phyloP scores from a whole-genome alignment of 2,329 filamentous ascomycete genomes.

The Fusarium protoensiforme region DNA sequence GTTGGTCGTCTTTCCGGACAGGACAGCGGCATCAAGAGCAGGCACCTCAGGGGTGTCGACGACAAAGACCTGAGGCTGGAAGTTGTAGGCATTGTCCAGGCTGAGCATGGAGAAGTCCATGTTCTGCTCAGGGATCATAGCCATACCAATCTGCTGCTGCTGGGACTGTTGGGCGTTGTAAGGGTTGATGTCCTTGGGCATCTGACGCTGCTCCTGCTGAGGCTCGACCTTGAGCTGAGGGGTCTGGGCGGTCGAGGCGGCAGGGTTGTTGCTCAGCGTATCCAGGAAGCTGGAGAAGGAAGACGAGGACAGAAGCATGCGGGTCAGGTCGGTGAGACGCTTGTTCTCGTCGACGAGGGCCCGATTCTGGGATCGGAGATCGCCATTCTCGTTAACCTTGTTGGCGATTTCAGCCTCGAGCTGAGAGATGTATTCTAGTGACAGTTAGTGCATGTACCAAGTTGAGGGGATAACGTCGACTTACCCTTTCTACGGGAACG shows the following conservation, averaged over 20 bases:
- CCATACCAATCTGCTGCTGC: constrained; percentile 80
- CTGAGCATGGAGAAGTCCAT: constrained; percentile 80
- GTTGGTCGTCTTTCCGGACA: constrained; percentile 78
- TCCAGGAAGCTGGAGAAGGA: constrained; percentile 87
- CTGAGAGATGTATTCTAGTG: constrained; percentile 91
- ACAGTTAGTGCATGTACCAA: constrained; percentile 23
- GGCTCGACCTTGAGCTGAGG: constrained; percentile 53
- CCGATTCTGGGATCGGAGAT: constrained; percentile 83
- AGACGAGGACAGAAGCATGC: constrained; percentile 82
- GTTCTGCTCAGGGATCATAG: constrained; percentile 82
- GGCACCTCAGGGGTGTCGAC: constrained; percentile 78
- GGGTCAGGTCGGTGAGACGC: constrained; percentile 80
- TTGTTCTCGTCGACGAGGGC: constrained; percentile 87
- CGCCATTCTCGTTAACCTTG: constrained; percentile 85
- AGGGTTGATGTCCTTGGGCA: constrained; percentile 75
- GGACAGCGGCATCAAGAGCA: constrained; percentile 66
- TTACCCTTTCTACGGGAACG: constrained; percentile 97
- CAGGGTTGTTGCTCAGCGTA: constrained; percentile 71
- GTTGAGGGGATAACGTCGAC: constrained; percentile 38
- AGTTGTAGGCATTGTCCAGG: constrained; percentile 68
- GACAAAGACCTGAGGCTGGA: constrained; percentile 78
- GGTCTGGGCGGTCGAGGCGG: constrained; percentile 49
- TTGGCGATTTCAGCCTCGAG: constrained; percentile 88
- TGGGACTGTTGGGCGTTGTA: constrained; percentile 66
- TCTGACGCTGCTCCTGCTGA: constrained; percentile 58